Evolutionary conservation across 148 eudicot genomes (phyloP).

Genomic region (Chenopodium album): DNA sequence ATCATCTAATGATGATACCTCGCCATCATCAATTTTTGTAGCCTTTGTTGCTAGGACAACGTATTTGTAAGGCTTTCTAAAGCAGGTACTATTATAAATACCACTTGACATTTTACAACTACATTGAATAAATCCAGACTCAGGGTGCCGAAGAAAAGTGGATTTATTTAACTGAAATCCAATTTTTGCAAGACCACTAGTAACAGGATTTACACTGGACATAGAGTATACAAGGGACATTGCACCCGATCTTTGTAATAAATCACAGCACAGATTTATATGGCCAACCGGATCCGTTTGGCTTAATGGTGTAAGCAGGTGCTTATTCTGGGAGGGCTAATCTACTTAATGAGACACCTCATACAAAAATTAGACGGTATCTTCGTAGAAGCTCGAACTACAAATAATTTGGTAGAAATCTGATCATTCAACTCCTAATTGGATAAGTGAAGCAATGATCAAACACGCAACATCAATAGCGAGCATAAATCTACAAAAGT

Average conservation of each 20-base stretch:
- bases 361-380: not conserved
- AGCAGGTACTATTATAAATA: not conserved
- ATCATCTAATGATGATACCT: constrained; percentile 25
- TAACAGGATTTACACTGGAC: constrained; percentile 23
- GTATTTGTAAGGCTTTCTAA: constrained; percentile 4
- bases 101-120: not conserved
- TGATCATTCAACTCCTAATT: not conserved
- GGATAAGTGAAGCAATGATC: not conserved
- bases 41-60: constrained; percentile 15
- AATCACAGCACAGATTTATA: not conserved
- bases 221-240: constrained; percentile 34
- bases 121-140: constrained; percentile 2
- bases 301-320: not conserved
- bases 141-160: not conserved
- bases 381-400: not conserved
- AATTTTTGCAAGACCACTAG: not conserved
- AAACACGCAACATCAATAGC: not conserved
- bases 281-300: not conserved
- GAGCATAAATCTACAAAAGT: not conserved
- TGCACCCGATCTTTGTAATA: not conserved
- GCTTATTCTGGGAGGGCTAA: not conserved
- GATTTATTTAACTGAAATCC: constrained; percentile 3
- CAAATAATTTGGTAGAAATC: not conserved
- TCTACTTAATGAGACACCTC: not conserved
- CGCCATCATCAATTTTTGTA: constrained; percentile 8